phyloP scores from a whole-genome alignment of 495 filamentous ascomycete species.

The Hypoxylon fuscum region DNA sequence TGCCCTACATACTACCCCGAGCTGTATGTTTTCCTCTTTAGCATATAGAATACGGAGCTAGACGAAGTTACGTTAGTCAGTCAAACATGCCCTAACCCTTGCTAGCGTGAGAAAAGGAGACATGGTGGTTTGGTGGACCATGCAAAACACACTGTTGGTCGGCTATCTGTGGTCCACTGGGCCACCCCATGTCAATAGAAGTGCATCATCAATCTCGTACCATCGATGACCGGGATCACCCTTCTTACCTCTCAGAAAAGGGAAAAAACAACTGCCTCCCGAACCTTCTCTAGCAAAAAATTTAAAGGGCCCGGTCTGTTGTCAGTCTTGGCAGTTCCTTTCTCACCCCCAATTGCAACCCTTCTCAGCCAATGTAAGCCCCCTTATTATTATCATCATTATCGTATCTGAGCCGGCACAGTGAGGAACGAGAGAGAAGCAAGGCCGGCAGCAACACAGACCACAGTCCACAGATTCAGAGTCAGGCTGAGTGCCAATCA shows the following conservation, averaged over 20 bases:
- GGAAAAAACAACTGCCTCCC: too few relatives aligned
- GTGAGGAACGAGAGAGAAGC: background rate
- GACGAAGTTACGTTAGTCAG: slow-evolving; percentile 17
- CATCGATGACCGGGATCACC: slow-evolving; percentile 20
- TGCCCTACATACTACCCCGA: slow-evolving; percentile 26
- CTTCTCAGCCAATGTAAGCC: slow-evolving; percentile 24
- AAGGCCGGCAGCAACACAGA: background rate
- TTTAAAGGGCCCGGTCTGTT: slow-evolving; percentile 8
- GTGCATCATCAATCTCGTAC: slow-evolving; percentile 30
- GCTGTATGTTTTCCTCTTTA: slow-evolving; percentile 7
- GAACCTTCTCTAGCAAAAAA: slow-evolving; percentile 6
- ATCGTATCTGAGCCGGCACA: background rate
- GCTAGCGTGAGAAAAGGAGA: slow-evolving; percentile 9
- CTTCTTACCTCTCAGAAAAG: background rate
- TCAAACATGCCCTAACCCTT: slow-evolving; percentile 26
- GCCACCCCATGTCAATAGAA: slow-evolving; percentile 17
- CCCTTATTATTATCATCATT: slow-evolving; percentile 22
- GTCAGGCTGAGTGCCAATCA: slow-evolving; percentile 18
- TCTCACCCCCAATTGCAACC: slow-evolving; percentile 6
- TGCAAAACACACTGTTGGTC: slow-evolving; percentile 24
- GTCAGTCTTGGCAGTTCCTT: slow-evolving; percentile 27
- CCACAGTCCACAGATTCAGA: too few relatives aligned
- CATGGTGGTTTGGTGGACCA: slow-evolving; percentile 17
- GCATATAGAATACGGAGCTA: slow-evolving; percentile 13
- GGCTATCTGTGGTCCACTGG: slow-evolving; percentile 29